Conservation (phyloP, 495 filamentous ascomycete species). For the Xylaria telfairii region DNA sequence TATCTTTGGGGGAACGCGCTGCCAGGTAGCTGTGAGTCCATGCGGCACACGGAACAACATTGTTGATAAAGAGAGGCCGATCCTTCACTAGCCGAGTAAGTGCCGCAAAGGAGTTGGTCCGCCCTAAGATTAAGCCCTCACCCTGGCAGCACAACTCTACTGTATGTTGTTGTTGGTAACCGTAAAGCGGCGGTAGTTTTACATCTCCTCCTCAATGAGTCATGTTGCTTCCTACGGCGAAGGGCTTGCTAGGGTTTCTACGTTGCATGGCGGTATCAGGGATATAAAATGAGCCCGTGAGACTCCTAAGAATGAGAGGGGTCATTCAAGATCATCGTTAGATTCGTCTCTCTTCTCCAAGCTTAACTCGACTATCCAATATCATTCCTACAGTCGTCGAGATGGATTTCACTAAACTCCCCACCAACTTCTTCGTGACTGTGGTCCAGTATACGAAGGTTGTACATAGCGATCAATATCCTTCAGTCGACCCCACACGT, state of each 20-base stretch:
- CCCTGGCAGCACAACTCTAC: neutral
- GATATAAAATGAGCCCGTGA: neutral
- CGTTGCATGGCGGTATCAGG: too few relatives aligned
- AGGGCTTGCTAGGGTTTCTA: neutral
- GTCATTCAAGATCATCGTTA: neutral
- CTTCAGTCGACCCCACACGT: constrained; percentile 46
- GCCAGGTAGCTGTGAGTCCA: neutral
- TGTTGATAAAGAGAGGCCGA: neutral
- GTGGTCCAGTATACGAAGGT: constrained; percentile 41
- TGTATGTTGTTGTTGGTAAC: neutral
- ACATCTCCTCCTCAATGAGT: neutral
- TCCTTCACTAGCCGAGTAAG: neutral
- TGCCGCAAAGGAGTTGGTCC: neutral
- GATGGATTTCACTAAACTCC: constrained; percentile 29
- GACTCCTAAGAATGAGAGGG: neutral
- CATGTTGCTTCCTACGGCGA: neutral
- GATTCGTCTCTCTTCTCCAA: neutral
- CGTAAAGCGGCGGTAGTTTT: neutral
- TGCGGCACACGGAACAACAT: constrained; percentile 10
- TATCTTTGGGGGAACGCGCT: neutral
- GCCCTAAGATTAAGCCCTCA: neutral
- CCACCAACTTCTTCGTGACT: constrained; percentile 33
- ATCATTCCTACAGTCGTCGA: neutral
- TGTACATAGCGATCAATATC: constrained; percentile 52
- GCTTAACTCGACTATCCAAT: neutral